Conservation (phyloP, 73 alveolate species). For the Tetrahymena borealis region DNA sequence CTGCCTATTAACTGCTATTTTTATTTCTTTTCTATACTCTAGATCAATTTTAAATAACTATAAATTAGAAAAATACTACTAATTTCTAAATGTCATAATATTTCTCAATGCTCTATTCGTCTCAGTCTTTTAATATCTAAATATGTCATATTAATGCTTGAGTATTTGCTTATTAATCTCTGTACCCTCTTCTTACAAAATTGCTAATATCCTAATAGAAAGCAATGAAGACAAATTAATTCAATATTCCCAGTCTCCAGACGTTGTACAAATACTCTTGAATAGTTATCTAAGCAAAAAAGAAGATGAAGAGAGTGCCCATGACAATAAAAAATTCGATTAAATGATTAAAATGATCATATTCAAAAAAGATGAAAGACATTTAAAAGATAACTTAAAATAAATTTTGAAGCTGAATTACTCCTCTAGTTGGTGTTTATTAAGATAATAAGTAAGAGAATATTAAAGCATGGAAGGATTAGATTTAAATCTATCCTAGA, state of each 20-base stretch:
- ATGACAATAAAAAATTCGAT: not conserved
- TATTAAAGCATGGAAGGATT: not conserved
- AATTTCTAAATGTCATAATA: not conserved
- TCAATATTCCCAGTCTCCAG: not conserved
- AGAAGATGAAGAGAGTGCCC: not conserved
- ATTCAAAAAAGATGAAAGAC: not conserved
- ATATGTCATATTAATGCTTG: not conserved
- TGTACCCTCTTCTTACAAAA: not conserved
- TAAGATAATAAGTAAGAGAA: not conserved
- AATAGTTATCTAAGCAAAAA: not conserved
- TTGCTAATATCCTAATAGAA: not conserved
- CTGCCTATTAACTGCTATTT: not conserved
- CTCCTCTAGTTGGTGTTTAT: not conserved
- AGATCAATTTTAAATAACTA: not conserved
- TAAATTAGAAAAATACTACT: not conserved
- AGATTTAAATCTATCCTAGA: no score
- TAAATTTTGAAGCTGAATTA: not conserved
- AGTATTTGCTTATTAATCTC: not conserved
- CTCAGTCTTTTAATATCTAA: not conserved
- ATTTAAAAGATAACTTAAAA: not conserved
- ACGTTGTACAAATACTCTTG: not conserved
- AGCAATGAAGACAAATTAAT: not conserved
- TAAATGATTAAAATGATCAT: not conserved
- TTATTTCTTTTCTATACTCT: not conserved
- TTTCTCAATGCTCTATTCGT: not conserved